Base-by-base conservation (phyloP, 2,329 filamentous ascomycete genomes). In the Westerdykella aurantiaca region DNA sequence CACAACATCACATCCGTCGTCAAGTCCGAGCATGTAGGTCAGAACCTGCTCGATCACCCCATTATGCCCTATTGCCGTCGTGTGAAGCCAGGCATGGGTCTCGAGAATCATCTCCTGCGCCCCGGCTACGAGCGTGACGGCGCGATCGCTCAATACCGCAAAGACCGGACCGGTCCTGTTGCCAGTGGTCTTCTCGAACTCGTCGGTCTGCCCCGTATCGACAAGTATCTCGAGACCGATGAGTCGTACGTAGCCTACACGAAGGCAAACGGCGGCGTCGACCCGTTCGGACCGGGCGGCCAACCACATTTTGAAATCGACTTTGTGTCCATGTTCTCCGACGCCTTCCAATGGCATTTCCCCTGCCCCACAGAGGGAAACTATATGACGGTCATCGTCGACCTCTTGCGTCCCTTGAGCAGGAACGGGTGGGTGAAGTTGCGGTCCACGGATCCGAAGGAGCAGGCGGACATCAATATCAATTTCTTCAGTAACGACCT, bases 1-100 rank as follows among this genome's bases (percentile, higher is more conserved):
- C 72, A 77, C 55, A 63, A 68, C 7, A 82, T 83, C 50, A 39
- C 14, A 72, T 55, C 69, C 2, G 63, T 76, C 0, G 51, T 80
- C 3, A 69, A 81, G 48, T 75, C 79, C 1, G 73, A 75, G 1
- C 77, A 81, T 35, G 79, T 85, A 2, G 81, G 81, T 3, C 74
- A 74, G 47, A 80, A 83, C 62, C 68, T 85, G 5, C 72, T 81
- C 34, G 81, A 85, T 55, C 79, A 63, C 14, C 51, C 62, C 1
- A 48, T 50, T 25, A 54, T 58, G 43, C 55, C 50, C 3, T 51
- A 49, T 42, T 40, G 47, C 6, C 57, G 67, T 23, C 71, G 71
- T 4, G 60, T 67, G 17, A 75, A 76, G 53, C 61, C 66, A 0
- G 73, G 75, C 2, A 72, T 74, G 31, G 77, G 77, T 9, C 68